A percentile compares a stretch with the other conserved stretches of the same genome.
Evolutionary conservation across 1,284 basidiomycete genomes (phyloP).

Genomic region (Rhodotorula sp.): DNA sequence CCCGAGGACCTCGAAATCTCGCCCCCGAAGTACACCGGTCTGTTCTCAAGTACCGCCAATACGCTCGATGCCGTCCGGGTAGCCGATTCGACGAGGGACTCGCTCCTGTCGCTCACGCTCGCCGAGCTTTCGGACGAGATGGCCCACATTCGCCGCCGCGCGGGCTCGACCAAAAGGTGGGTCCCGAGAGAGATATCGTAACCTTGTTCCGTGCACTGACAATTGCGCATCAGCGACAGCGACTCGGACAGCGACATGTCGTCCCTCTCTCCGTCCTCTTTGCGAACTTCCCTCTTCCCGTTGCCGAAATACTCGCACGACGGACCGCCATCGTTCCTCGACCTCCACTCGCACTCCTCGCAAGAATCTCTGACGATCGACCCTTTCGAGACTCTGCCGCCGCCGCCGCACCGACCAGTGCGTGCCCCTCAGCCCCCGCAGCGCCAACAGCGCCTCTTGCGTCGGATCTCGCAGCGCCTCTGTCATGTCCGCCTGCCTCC

Average conservation of each 20-base stretch:
- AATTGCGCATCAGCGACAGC: too few relatives aligned
- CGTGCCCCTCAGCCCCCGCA: neutral
- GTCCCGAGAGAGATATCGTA: too few relatives aligned
- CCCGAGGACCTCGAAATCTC: neutral
- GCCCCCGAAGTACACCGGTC: neutral
- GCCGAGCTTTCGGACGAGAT: constrained; percentile 1
- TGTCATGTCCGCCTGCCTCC: neutral
- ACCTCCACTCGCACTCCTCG: neutral
- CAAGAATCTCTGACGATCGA: neutral
- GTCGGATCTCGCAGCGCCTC: neutral
- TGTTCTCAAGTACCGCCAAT: too few relatives aligned
- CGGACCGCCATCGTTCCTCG: neutral
- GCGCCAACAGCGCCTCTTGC: neutral
- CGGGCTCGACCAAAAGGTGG: too few relatives aligned
- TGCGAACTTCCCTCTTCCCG: too few relatives aligned
- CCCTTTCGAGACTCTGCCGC: neutral
- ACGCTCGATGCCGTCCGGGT: neutral
- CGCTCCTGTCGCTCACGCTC: constrained; percentile 1
- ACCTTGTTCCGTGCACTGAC: too few relatives aligned
- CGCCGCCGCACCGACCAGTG: neutral
- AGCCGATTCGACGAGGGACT: neutral
- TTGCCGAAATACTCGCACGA: too few relatives aligned
- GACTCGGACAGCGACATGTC: too few relatives aligned
- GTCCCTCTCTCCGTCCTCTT: too few relatives aligned
- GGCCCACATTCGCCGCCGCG: neutral